Evolutionary conservation across 176 grass and related monocot genomes (phyloP).

Genomic region (bread wheat (Triticum aestivum)): DNA sequence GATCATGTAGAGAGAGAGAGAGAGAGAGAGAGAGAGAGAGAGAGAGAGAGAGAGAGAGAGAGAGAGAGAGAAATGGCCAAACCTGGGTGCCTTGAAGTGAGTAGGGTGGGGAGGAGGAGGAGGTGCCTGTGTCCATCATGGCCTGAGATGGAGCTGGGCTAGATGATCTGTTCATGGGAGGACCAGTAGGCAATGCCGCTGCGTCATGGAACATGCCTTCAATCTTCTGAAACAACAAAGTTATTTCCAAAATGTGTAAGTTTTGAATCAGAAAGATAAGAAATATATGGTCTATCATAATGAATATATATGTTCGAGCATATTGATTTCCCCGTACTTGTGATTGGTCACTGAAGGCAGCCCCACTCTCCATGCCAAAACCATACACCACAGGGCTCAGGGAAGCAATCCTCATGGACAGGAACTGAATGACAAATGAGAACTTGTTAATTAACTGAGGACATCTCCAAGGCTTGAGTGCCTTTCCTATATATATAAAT

Average conservation of each 20-base stretch:
- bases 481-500: background rate
- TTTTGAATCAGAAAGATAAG: too few relatives aligned
- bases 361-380: constrained; percentile 53
- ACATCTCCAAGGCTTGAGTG: background rate
- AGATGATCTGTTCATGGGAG: constrained; percentile 26
- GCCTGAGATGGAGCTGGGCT: constrained; percentile 40
- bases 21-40: background rate
- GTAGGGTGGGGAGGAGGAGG: constrained; percentile 35
- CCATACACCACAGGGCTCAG: constrained; percentile 62
- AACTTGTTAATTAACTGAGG: background rate
- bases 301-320: background rate
- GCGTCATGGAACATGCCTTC: constrained; percentile 55
- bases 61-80: background rate
- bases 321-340: constrained; percentile 30
- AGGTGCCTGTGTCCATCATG: constrained; percentile 47
- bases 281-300: background rate
- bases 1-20: background rate
- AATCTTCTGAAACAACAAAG: constrained; percentile 47
- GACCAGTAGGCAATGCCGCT: constrained; percentile 33
- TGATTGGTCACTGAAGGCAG: constrained; percentile 46
- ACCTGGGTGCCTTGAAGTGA: constrained; percentile 61
- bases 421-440: constrained; percentile 60
- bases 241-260: background rate
- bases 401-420: constrained; percentile 94
- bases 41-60: background rate